Evolutionary conservation across 345 rosid species (phyloP), one percentile per base, ranked within the genome.

Genomic region (Citrus mangshanensis): DNA sequence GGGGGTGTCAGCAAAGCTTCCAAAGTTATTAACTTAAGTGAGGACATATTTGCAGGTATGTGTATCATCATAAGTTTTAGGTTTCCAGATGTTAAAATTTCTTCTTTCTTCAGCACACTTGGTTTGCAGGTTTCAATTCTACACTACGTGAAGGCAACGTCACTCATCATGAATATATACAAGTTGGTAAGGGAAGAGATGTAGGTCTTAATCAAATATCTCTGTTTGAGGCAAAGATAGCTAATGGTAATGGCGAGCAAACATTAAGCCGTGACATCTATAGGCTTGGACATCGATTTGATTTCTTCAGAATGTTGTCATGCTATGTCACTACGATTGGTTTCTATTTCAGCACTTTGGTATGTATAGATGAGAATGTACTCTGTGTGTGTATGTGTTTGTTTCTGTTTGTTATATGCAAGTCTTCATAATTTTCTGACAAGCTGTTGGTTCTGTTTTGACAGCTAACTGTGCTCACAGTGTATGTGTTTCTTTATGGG

Each of bases 1-100:
- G 98, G 98, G 6, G 98, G 98, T 73, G 86, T 94, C 66, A 92
- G 98, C 88, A 92, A 94, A 86, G 98, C 98, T 72, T 94, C 98
- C 38, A 89, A 87, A 83, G 91, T 89, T 61, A 94, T 94, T 85
- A 94, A 94, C 84, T 83, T 94, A 78, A 92, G 98, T 70, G 98
- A 94, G 85, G 98, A 94, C 88, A 91, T 94, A 83, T 94, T 92
- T 88, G 91, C 91, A 56, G 94, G 92, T 86, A 73, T 83, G 70
- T 40, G 67, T 54, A 54, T 32, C 62, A n/a, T 59, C 54, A 51
- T 63, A 22, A 19, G 25, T 60, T 72, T 60, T 38, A 22, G 35
- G 27, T 68, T 82, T 79, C 32, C 27, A 25, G 25, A 42, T 70
- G 9, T 65, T 68, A 37, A 49, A 68, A 10, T 24, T 38, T 34